These are phyloP conservation scores for Phytophthora pini DNA, from an alignment of 352 stramenopile genomes.

Conservation along the genomic window DNA sequence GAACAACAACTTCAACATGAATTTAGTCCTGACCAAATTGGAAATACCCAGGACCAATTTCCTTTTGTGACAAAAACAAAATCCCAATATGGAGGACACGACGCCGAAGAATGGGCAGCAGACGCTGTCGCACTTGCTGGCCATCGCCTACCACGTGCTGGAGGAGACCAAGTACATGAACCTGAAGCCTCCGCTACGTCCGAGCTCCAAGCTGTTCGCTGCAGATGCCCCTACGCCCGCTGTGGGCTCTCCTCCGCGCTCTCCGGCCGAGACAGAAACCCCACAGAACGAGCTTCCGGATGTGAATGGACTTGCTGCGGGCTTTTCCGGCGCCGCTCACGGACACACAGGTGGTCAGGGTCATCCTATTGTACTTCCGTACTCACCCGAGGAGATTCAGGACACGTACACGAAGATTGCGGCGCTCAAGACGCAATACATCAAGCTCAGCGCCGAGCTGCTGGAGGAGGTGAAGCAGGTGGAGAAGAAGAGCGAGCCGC, in stretches of 20 bases:
- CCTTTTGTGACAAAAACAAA: neutral
- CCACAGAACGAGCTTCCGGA: constrained; percentile 57
- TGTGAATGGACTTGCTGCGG: constrained; percentile 53
- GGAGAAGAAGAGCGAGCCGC: constrained; percentile 34
- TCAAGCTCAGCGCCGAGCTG: constrained; percentile 74
- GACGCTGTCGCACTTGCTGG: constrained; percentile 71
- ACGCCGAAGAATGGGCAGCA: constrained; percentile 57
- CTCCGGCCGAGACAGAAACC: constrained; percentile 41
- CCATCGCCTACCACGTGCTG: constrained; percentile 79
- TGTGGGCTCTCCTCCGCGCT: constrained; percentile 36
- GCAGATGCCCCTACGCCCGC: constrained; percentile 40
- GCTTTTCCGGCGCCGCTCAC: constrained; percentile 34
- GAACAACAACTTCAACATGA: neutral
- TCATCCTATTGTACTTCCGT: constrained; percentile 67
- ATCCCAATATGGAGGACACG: constrained; percentile 29
- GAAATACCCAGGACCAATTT: too few relatives aligned
- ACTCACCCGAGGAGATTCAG: constrained; percentile 84
- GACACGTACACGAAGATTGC: constrained; percentile 88
- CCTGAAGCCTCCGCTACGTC: constrained; percentile 80
- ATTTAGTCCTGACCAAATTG: too few relatives aligned
- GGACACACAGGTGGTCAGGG: constrained; percentile 26
- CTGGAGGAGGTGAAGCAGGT: constrained; percentile 62
- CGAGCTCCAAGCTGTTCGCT: constrained; percentile 82
- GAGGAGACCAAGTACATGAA: constrained; percentile 88
- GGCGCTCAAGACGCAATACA: constrained; percentile 81